Base-by-base conservation (phyloP, 176 grass and related monocot species). In the Lolium rigidum region DNA sequence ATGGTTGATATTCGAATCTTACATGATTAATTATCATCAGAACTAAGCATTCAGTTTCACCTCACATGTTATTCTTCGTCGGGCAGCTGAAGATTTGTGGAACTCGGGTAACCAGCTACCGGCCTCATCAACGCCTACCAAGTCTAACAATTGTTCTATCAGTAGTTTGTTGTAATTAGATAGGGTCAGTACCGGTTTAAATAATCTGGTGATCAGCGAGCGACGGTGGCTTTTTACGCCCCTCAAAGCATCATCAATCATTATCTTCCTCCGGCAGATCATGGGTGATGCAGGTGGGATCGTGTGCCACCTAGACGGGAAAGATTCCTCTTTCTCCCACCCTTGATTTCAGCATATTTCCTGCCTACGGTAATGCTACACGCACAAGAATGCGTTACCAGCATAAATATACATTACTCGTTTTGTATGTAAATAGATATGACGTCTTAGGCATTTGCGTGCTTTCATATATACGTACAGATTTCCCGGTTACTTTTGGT, bases 161-260 rank as follows among this genome's bases (percentile, higher is more conserved):
- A 21, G 7, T 80, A 86, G 3, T 60, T 80, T 69, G 50, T 41
- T 50, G 16, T 62, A 11, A 16, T 82, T 37, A 48, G 38, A 76
- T 69, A 57, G 20, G 16, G 25, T 74, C 77, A 63, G 60, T 51
- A 50, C 67, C 43, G 44, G 16, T 54, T 49, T 80, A 11, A 37
- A 26, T 66, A 90, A 70, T 50, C 4, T 20, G 76, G 61, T 85
- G 69, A 85, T 84, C 79, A 48, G 11, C 74, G 59, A 46, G 9
- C 74, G 50, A 55, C 3, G 39, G 48, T 41, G 22, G 37, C 79
- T 35, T 82, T 88, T 90, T 70, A 86, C 76, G 75, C 48, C 41
- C 60, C 86, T 70, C 86, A 65, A 87, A 74, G 88, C 86, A 84
- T 91, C 83, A 52, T 89, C 90, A 97, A 97, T 97, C 74, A 92